Base-by-base conservation (phyloP, 495 filamentous ascomycete species). In the Cenococcum geophilum region DNA sequence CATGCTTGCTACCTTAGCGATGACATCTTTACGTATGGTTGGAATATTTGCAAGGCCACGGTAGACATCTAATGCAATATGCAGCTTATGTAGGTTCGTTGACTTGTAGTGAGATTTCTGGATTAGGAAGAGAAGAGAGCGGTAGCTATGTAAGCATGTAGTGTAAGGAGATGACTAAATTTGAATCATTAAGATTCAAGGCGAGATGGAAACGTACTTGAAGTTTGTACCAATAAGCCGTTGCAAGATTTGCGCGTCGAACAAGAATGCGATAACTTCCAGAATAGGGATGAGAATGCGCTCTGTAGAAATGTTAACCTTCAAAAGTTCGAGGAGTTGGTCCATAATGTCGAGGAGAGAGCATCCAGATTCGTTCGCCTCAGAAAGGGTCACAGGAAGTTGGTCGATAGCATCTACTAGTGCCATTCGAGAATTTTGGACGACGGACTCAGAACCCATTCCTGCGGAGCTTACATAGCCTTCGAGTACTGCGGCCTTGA, bases 21-120 rank as follows among this genome's bases (percentile, higher is more conserved):
- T 55, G 5, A 79, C 80, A 43, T 82, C 80, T 25, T 47, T 59
- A 12, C 70, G 55, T n/a, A 82, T 66, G 10, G 65, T 54, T 12
- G 70, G 63, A 21, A 80, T 57, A 23, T 73, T 70, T 21, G 75
- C 76, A 25, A 97, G 72, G 16, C 83, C 83, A 5, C 84, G 80
- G 73, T 96, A 97, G 5, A 91, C 80, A 58, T 81, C 83, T 47
- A 95, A 75, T 18, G 88, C 89, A 0, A 89, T 87, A 69, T 88
- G 82, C 10, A 97, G 76, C 65, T 91, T 89, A 27, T 81, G 78
- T 5, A 95, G 82, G 69, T 88, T 90, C 11, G 82, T 79, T 10
- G 88, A 87, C 74, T 91, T 92, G 77, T 86, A 90, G 66, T 91
- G 89, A 4, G 89, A 79, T 72, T 86, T 89, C 64, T 92, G 89